These are phyloP conservation scores for Leccinum arenicola DNA, from an alignment of 768 basidiomycete genomes.

Conservation along the genomic window DNA sequence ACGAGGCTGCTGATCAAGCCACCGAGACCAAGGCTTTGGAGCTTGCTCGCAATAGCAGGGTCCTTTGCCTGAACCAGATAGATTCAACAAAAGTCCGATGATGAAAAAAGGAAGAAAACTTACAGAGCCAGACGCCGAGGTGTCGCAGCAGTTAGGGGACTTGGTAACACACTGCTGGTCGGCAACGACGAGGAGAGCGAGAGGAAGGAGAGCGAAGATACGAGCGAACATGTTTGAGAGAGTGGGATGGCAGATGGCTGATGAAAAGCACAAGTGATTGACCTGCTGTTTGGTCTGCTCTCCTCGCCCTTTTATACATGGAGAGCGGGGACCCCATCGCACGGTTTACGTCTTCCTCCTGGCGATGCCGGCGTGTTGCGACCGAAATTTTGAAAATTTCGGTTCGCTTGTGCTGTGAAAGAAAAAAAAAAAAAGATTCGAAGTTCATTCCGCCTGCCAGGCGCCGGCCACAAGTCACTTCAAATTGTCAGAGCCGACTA, in stretches of 20 bases:
- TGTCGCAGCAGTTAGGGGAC: conserved; percentile 14
- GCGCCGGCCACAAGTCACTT: too few species aligned
- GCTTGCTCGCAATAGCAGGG: too few species aligned
- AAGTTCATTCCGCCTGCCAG: too few species aligned
- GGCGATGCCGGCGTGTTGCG: neutral
- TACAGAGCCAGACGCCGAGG: neutral
- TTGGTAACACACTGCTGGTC: neutral
- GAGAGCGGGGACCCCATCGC: neutral
- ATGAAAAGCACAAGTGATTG: neutral
- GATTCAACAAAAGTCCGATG: neutral
- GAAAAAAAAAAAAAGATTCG: too few species aligned
- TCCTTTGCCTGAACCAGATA: too few species aligned
- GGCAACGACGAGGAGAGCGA: conserved; percentile 17
- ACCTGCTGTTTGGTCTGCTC: neutral
- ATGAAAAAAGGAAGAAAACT: neutral
- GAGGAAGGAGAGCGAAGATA: conserved; percentile 15
- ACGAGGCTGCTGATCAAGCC: neutral
- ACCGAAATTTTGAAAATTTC: too few species aligned
- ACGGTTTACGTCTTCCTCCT: neutral
- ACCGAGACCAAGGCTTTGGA: neutral
- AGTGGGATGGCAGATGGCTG: neutral
- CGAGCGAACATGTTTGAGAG: conserved; percentile 16
- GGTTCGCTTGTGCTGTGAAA: too few species aligned
- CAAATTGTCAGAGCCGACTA: too few species aligned
- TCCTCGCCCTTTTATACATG: neutral